A percentile compares a stretch with the other conserved stretches of the same genome.
Evolutionary conservation across 1,284 basidiomycete genomes (phyloP).

Genomic region (Pyrrhoderma noxium): DNA sequence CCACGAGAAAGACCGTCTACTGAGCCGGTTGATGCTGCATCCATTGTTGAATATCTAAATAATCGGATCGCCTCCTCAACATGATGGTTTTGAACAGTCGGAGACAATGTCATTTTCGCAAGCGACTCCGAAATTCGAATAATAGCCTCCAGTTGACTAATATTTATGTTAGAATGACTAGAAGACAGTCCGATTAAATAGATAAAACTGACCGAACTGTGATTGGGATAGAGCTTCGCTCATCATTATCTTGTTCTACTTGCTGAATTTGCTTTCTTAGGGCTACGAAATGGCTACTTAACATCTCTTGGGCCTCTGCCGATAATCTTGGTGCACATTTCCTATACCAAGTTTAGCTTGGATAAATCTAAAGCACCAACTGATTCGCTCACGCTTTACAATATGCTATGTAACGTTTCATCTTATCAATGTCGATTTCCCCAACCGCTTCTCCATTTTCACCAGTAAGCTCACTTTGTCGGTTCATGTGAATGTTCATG

Average conservation of each 20-base stretch:
- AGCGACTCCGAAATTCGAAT: slow-evolving; percentile 97
- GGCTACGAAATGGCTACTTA: slow-evolving; percentile 94
- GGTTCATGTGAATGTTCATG: slow-evolving; percentile 99
- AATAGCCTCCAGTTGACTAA: slow-evolving; percentile 95
- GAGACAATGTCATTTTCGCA: slow-evolving; percentile 88
- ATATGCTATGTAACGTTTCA: slow-evolving; percentile 97
- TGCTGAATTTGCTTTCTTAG: slow-evolving; percentile 93
- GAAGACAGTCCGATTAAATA: background rate
- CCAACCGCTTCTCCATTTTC: slow-evolving; percentile 65
- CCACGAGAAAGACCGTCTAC: slow-evolving; percentile 91
- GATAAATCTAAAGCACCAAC: background rate
- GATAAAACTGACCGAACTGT: slow-evolving; percentile 72
- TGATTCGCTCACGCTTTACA: slow-evolving; percentile 74
- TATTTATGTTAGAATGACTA: slow-evolving; percentile 14
- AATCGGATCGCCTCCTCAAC: slow-evolving; percentile 97
- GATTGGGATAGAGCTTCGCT: slow-evolving; percentile 96
- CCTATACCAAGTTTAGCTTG: slow-evolving; percentile 33
- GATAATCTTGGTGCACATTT: slow-evolving; percentile 96
- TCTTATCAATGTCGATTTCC: slow-evolving; percentile 97
- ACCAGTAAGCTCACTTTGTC: slow-evolving; percentile 56
- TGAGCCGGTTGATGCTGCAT: slow-evolving; percentile 90
- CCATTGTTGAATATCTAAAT: slow-evolving; percentile 99
- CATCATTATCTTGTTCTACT: slow-evolving; percentile 95
- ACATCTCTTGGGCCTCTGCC: slow-evolving; percentile 90
- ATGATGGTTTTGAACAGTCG: slow-evolving; percentile 86